phyloP scores from a whole-genome alignment of 116 monocot genomes.

The Trichopus zeylanicus region DNA sequence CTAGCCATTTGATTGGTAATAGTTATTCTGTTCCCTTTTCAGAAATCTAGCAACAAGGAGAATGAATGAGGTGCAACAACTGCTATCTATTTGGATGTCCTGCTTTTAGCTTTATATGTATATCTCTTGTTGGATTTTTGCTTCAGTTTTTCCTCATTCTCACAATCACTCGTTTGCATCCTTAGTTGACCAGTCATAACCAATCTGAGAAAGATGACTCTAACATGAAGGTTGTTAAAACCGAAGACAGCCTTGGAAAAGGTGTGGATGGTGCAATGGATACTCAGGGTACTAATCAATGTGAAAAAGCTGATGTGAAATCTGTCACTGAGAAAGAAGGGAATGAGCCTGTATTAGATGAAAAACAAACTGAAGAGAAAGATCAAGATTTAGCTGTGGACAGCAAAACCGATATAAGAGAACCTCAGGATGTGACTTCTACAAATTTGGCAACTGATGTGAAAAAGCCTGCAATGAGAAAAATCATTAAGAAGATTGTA shows the following conservation, averaged over 20 bases:
- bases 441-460: constrained; percentile 2
- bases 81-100: not conserved
- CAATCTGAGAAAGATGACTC: constrained; percentile 18
- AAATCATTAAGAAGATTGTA: constrained; percentile 43
- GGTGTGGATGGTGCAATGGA: constrained; percentile 9
- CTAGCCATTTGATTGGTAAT: not conserved
- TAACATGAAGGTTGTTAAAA: constrained; percentile 13
- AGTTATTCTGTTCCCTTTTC: constrained; percentile 15
- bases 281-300: not conserved
- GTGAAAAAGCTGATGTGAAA: constrained; percentile 9
- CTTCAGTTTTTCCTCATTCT: not conserved
- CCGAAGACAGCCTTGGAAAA: constrained; percentile 15
- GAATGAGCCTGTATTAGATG: constrained; percentile 13
- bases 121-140: not conserved
- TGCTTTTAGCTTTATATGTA: not conserved
- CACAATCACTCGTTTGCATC: not conserved
- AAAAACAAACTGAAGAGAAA: constrained; percentile 15
- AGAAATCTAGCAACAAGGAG: constrained; percentile 49
- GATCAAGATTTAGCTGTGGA: constrained; percentile 8
- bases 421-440: constrained; percentile 9
- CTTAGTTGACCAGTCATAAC: constrained; percentile 25
- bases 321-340: constrained; percentile 20
- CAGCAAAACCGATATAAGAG: constrained; percentile 8
- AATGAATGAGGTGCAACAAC: constrained; percentile 31
- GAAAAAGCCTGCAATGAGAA: constrained; percentile 34